phyloP scores from a whole-genome alignment of 768 basidiomycete genomes.

The Ephemerocybe angulata region DNA sequence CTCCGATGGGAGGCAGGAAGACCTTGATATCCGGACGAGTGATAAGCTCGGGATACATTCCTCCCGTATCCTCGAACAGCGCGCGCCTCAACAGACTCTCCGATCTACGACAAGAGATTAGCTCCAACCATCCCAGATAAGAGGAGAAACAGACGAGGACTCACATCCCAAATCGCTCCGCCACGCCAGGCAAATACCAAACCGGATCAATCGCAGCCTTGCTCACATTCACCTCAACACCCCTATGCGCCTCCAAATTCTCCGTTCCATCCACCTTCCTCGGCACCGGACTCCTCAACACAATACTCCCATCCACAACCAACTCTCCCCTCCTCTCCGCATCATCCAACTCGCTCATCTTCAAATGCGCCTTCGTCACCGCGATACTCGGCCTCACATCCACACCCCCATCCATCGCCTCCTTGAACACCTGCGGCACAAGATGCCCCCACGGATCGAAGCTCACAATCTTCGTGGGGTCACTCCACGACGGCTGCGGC shows the following conservation, averaged over 20 bases:
- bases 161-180: conserved; percentile 89
- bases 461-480: conserved; percentile 77
- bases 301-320: conserved; percentile 76
- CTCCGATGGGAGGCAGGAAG: conserved; percentile 93
- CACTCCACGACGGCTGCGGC: conserved; percentile 73
- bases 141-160: conserved; percentile 23
- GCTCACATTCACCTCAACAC: conserved; percentile 83
- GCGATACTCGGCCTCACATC: conserved; percentile 93
- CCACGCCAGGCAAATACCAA: conserved; percentile 92
- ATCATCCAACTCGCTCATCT: conserved; percentile 90
- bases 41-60: conserved; percentile 94
- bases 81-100: conserved; percentile 85
- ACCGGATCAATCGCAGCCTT: conserved; percentile 97
- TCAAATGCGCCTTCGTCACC: conserved; percentile 90
- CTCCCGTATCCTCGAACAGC: conserved; percentile 93
- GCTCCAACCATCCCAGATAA: too few species aligned
- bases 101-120: conserved; percentile 47
- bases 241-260: conserved; percentile 52
- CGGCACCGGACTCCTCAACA: conserved; percentile 63
- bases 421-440: conserved; percentile 66
- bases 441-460: conserved; percentile 95
- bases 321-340: conserved; percentile 69
- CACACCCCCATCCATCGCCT: conserved; percentile 63
- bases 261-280: conserved; percentile 59
- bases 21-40: conserved; percentile 94